Conservation (phyloP, 176 grass and related monocot species). For the Oryza glaberrima region DNA sequence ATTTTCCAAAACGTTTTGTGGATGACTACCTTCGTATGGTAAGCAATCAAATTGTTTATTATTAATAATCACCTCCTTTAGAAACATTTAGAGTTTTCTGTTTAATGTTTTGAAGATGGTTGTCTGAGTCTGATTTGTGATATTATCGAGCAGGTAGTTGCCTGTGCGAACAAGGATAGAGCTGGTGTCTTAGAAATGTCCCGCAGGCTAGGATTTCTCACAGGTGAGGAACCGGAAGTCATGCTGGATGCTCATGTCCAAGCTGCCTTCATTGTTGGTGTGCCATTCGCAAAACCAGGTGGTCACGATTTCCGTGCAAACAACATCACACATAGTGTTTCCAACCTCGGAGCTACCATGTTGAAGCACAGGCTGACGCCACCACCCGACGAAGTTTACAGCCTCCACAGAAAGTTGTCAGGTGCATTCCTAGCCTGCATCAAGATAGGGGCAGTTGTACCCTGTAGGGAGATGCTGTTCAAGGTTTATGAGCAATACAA, state of each 20-base stretch:
- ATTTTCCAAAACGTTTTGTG: conserved; percentile 80
- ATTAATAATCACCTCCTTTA: neutral
- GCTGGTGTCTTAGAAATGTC: conserved; percentile 79
- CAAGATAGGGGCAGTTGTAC: conserved; percentile 85
- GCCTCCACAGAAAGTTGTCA: conserved; percentile 91
- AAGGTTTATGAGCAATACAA: conserved; percentile 66
- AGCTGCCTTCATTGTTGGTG: conserved; percentile 78
- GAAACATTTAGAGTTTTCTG: neutral
- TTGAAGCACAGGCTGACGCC: conserved; percentile 87
- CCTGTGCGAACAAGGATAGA: conserved; percentile 87
- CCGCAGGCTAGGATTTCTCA: conserved; percentile 83
- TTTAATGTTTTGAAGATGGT: neutral
- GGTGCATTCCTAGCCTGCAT: conserved; percentile 94
- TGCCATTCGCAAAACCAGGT: conserved; percentile 77
- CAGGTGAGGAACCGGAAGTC: conserved; percentile 73
- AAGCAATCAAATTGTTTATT: conserved; percentile 14
- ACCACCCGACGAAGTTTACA: conserved; percentile 90
- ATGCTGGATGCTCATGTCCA: conserved; percentile 95
- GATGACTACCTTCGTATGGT: conserved; percentile 93
- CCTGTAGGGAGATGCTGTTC: conserved; percentile 81
- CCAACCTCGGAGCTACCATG: conserved; percentile 91
- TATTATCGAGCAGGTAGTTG: conserved; percentile 63
- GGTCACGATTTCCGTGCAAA: conserved; percentile 69
- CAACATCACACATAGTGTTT: conserved; percentile 84
- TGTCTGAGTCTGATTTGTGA: conserved; percentile 4